Evolutionary conservation across 192 early-diverging fungal genomes (phyloP).

Genomic region (Geranomyces variabilis): DNA sequence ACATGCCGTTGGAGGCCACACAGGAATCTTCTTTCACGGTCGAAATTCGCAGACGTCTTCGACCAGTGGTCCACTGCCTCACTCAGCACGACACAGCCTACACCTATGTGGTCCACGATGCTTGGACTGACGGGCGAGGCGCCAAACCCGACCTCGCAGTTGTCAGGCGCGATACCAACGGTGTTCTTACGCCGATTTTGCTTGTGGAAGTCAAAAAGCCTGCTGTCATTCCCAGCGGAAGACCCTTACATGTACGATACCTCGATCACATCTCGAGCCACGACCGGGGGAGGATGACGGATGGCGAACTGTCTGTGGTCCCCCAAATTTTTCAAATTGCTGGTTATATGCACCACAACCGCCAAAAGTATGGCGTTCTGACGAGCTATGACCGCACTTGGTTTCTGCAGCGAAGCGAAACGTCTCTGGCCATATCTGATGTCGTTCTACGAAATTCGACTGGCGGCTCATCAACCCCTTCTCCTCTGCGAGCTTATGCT

Average conservation of each 20-base stretch:
- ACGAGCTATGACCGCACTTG: not conserved
- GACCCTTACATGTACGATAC: not conserved
- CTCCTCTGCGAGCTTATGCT: not conserved
- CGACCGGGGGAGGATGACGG: not conserved
- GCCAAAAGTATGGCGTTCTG: conserved; percentile 6
- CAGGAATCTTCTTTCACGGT: not conserved
- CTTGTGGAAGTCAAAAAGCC: conserved; percentile 12
- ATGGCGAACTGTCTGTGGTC: not conserved
- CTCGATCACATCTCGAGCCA: not conserved
- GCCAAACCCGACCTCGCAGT: not conserved
- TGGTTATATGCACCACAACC: not conserved
- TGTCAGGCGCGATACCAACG: not conserved
- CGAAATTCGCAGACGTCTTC: not conserved
- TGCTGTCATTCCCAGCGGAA: not conserved
- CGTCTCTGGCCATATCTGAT: conserved; percentile 2
- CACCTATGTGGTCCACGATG: not conserved
- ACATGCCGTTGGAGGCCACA: not conserved
- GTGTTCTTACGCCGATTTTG: not conserved
- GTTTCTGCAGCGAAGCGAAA: not conserved
- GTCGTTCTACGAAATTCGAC: not conserved
- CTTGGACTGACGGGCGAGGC: not conserved
- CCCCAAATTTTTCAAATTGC: not conserved
- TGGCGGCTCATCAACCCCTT: not conserved
- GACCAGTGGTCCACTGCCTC: not conserved
- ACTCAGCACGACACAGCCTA: not conserved